Percentiles rank a stretch among this genome's conserved stretches.
phyloP scores from a whole-genome alignment of 208 protist genomes.

The Strigomonas culicis region DNA sequence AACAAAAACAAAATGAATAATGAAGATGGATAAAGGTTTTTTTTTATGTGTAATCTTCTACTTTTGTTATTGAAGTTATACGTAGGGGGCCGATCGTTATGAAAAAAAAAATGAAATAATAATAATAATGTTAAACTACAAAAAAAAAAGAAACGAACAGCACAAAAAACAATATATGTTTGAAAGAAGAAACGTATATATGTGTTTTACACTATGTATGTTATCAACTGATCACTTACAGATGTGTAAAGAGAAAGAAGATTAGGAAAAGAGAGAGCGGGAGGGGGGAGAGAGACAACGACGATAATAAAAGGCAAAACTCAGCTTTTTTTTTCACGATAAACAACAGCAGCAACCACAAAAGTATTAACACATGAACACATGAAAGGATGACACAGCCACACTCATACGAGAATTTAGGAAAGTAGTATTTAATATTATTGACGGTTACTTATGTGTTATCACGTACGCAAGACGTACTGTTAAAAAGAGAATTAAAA shows the following conservation, averaged over 20 bases:
- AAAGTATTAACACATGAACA: neutral
- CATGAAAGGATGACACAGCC: neutral
- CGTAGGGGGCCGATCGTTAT: neutral
- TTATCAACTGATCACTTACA: neutral
- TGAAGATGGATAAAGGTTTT: neutral
- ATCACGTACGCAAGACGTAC: neutral
- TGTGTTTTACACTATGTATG: neutral
- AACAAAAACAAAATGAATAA: neutral
- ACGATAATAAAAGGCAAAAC: neutral
- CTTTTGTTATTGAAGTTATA: neutral
- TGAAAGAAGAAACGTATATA: no score
- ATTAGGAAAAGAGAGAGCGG: neutral
- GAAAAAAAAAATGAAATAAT: neutral
- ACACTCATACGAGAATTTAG: neutral
- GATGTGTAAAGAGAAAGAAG: neutral
- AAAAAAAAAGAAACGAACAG: neutral
- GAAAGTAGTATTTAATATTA: neutral
- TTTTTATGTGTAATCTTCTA: neutral
- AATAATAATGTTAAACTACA: neutral
- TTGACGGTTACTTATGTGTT: neutral
- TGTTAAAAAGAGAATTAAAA: conserved; percentile 6
- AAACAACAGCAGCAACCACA: neutral
- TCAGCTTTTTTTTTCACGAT: neutral
- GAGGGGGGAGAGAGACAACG: neutral
- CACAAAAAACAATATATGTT: neutral